These are phyloP conservation scores for Carpinus viminea DNA, from an alignment of 306 rosid species.

Conservation along the genomic window DNA sequence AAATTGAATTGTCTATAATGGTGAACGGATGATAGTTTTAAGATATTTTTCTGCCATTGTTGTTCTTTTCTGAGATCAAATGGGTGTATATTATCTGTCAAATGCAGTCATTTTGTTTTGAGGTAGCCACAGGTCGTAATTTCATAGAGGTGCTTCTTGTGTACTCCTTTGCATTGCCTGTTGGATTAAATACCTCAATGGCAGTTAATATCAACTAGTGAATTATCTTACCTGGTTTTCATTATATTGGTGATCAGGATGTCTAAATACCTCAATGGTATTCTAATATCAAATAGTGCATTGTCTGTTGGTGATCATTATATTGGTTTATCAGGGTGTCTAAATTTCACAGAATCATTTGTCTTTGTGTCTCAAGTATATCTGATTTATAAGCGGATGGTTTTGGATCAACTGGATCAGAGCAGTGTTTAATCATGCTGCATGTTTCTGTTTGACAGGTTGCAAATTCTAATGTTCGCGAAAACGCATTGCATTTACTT, in stretches of 20 bases:
- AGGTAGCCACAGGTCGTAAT: not conserved
- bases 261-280: not conserved
- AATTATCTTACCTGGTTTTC: not conserved
- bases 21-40: not conserved
- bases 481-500: slow-evolving; percentile 80
- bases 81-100: not conserved
- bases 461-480: slow-evolving; percentile 91
- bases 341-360: not conserved
- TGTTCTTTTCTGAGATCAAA: not conserved
- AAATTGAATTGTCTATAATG: not conserved
- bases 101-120: too few relatives aligned
- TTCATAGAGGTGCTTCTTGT: not conserved
- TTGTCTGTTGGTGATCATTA: not conserved
- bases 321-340: slow-evolving; percentile 9
- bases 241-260: slow-evolving; percentile 16
- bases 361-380: not conserved
- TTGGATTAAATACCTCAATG: not conserved
- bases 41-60: not conserved
- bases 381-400: slow-evolving; percentile 7
- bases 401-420: slow-evolving; percentile 18
- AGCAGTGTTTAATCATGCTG: slow-evolving; percentile 11
- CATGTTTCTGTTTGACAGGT: slow-evolving; percentile 48
- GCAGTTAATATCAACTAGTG: not conserved
- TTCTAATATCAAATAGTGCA: not conserved
- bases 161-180: not conserved